Conservation (phyloP, 345 rosid species). For the Dovyalis caffra region DNA sequence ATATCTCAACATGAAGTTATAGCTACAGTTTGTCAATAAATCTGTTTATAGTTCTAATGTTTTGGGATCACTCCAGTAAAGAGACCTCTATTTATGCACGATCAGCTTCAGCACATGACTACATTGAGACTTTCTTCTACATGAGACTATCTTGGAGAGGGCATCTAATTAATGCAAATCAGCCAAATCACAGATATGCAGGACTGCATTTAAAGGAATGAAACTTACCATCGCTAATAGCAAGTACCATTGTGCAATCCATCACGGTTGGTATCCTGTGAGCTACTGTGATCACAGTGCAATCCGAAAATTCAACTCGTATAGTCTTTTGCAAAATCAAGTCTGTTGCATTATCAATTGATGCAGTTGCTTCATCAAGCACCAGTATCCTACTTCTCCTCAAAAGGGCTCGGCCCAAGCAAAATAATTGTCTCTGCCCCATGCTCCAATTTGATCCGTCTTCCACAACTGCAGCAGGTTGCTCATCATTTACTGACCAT, state of each 20-base stretch:
- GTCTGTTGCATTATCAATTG: constrained; percentile 91
- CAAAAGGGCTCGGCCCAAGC: constrained; percentile 87
- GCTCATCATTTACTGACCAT: not conserved
- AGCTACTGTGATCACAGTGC: constrained; percentile 87
- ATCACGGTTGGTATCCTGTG: constrained; percentile 94
- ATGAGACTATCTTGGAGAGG: no score
- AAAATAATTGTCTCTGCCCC: constrained; percentile 91
- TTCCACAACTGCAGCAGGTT: constrained; percentile 53
- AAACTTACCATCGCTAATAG: constrained; percentile 78
- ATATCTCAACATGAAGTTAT: not conserved
- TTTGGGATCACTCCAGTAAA: no score
- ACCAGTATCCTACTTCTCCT: constrained; percentile 81
- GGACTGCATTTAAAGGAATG: not conserved
- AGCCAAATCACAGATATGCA: not conserved
- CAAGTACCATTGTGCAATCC: constrained; percentile 95
- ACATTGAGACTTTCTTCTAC: no score
- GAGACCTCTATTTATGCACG: no score
- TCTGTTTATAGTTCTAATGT: no score
- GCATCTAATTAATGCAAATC: no score
- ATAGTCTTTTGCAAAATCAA: constrained; percentile 80
- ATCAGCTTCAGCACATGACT: no score
- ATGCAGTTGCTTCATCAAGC: constrained; percentile 95
- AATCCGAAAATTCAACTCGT: constrained; percentile 66
- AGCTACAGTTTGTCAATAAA: no score
- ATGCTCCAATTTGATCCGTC: constrained; percentile 98